Evolutionary conservation across 192 early-diverging fungal genomes (phyloP).

Genomic region (Coemansia sp.): DNA sequence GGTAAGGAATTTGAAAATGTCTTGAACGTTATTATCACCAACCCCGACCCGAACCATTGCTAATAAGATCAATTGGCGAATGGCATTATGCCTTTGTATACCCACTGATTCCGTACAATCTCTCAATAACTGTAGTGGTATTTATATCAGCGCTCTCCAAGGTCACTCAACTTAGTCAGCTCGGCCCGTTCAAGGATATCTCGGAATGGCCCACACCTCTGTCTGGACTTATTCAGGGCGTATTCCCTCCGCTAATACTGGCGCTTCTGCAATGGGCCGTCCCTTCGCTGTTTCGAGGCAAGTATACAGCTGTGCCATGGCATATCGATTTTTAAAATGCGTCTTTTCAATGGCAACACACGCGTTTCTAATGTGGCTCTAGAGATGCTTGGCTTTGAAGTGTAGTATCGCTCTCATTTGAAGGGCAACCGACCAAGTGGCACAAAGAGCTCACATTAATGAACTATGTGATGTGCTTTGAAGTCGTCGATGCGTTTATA

Average conservation of each 20-base stretch:
- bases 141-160: conserved; percentile 17
- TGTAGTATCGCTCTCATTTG: conserved; percentile 10
- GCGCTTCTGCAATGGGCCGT: conserved; percentile 7
- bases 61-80: too few relatives aligned
- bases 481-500: conserved; percentile 16
- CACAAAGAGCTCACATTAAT: conserved; percentile 16
- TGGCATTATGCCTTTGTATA: background rate
- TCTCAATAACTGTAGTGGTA: background rate
- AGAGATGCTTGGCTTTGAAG: background rate
- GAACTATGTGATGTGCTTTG: conserved; percentile 15
- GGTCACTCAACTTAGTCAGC: conserved; percentile 1
- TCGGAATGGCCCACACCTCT: conserved; percentile 14
- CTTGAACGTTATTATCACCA: background rate
- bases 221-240: conserved; percentile 14
- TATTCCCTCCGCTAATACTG: conserved; percentile 20
- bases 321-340: background rate
- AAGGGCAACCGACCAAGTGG: conserved; percentile 12
- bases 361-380: background rate
- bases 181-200: conserved; percentile 12
- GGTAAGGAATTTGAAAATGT: background rate
- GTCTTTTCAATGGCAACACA: background rate
- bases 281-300: background rate
- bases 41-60: too few relatives aligned
- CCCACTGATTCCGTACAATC: background rate
- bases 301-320: background rate